These are phyloP conservation scores for Sporothrix mexicana DNA, from an alignment of 2,329 filamentous ascomycete genomes.

Conservation along the genomic window DNA sequence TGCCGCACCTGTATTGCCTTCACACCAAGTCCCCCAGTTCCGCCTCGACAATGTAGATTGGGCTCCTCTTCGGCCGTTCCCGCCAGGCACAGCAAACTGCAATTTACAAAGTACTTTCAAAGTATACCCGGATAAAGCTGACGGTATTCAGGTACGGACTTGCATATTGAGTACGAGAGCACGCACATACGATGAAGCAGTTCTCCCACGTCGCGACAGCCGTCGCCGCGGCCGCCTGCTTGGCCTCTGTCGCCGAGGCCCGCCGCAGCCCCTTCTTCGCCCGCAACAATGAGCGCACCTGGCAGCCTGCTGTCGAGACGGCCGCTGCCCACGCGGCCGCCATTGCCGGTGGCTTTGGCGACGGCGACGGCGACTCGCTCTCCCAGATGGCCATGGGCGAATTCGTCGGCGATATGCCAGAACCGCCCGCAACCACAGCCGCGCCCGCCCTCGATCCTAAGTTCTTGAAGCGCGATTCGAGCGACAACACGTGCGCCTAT, in stretches of 20 bases:
- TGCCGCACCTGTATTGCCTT: not conserved
- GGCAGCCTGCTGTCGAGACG: constrained; percentile 42
- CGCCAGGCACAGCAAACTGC: not conserved
- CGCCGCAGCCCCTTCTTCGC: constrained; percentile 23
- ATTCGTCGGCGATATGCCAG: not conserved
- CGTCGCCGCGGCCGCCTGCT: constrained; percentile 16
- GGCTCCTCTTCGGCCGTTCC: not conserved
- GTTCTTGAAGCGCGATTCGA: constrained; percentile 39
- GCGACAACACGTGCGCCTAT: constrained; percentile 45
- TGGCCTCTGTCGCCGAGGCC: constrained; percentile 20
- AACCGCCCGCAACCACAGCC: constrained; percentile 38
- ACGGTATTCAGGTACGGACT: not conserved
- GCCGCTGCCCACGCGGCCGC: not conserved
- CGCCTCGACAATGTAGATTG: not conserved
- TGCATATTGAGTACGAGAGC: not conserved
- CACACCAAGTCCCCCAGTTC: not conserved
- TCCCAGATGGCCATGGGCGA: constrained; percentile 34
- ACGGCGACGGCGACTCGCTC: constrained; percentile 37
- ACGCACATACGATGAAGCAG: not conserved
- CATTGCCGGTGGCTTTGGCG: not conserved
- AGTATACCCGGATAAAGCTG: too few relatives aligned
- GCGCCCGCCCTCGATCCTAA: constrained; percentile 30
- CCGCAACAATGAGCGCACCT: constrained; percentile 36
- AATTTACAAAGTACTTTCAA: too few relatives aligned
- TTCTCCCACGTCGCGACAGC: constrained; percentile 3